These are phyloP conservation scores for Trifolium dubium DNA, from an alignment of 306 rosid genomes.

Conservation along the genomic window DNA sequence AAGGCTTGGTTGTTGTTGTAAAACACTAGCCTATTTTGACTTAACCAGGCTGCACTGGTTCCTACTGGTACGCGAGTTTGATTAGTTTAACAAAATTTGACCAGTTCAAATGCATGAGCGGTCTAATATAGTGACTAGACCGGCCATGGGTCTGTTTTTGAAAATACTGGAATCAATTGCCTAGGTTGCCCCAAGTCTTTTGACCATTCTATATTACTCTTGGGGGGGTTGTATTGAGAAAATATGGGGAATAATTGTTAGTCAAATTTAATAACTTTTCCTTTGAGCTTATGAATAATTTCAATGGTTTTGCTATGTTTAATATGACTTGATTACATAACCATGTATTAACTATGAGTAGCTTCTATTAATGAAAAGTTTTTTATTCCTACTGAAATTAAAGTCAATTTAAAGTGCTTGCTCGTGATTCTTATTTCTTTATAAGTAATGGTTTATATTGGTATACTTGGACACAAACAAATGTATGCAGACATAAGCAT, in stretches of 20 bases:
- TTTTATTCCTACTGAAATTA: conserved; percentile 25
- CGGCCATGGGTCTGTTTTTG: neutral
- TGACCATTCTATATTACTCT: conserved; percentile 1
- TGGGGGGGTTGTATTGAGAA: neutral
- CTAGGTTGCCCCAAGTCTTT: conserved; percentile 11
- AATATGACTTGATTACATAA: conserved; percentile 24
- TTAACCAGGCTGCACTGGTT: neutral
- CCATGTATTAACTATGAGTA: neutral
- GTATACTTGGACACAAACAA: conserved; percentile 15
- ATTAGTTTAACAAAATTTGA: neutral
- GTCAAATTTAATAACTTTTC: conserved; percentile 1
- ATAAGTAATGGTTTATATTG: conserved; percentile 17
- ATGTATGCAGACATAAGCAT: conserved; percentile 13
- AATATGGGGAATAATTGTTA: conserved; percentile 16
- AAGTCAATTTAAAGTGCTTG: neutral
- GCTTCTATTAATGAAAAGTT: conserved; percentile 10
- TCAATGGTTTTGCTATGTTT: conserved; percentile 29
- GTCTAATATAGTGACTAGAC: neutral
- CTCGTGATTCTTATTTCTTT: neutral
- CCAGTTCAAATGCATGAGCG: neutral
- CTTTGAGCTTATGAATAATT: conserved; percentile 12
- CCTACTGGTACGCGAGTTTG: neutral
- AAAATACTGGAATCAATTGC: neutral
- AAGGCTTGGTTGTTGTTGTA: neutral
- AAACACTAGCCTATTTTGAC: neutral